These are phyloP conservation scores for Glycine tomentella DNA, from an alignment of 306 rosid species.

Conservation along the genomic window DNA sequence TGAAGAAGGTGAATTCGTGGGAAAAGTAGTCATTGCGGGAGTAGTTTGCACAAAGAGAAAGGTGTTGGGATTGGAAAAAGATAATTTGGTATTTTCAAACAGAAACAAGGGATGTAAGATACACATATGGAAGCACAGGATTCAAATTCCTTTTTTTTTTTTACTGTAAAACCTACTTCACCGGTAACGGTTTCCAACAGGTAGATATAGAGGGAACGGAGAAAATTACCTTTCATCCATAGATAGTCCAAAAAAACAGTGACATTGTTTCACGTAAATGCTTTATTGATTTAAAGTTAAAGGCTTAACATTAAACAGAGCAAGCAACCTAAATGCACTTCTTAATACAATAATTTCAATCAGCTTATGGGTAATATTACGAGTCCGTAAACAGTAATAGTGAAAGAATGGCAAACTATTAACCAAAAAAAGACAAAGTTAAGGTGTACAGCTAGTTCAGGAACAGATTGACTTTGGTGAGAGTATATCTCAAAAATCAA, in stretches of 20 bases:
- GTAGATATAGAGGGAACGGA: not conserved
- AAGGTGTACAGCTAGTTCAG: slow-evolving; percentile 30
- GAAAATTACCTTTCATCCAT: not conserved
- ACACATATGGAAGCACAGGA: too few relatives aligned
- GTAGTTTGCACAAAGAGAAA: too few relatives aligned
- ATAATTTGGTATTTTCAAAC: too few relatives aligned
- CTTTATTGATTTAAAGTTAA: too few relatives aligned
- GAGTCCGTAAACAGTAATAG: not conserved
- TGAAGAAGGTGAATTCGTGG: too few relatives aligned
- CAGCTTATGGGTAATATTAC: not conserved
- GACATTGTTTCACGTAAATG: too few relatives aligned
- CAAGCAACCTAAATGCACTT: not conserved
- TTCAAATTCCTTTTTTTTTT: too few relatives aligned
- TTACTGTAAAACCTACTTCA: not conserved
- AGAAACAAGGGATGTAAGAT: too few relatives aligned
- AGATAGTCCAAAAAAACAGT: not conserved
- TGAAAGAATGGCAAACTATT: not conserved
- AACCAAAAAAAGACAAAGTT: not conserved
- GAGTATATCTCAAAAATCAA: too few relatives aligned
- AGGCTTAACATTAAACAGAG: too few relatives aligned
- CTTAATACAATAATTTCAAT: not conserved
- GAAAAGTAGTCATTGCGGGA: too few relatives aligned
- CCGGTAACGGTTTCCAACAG: not conserved
- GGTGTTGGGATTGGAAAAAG: too few relatives aligned
- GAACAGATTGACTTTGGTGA: not conserved